Evolutionary conservation across 768 basidiomycete genomes (phyloP).

Genomic region (Trametes gibbosa): DNA sequence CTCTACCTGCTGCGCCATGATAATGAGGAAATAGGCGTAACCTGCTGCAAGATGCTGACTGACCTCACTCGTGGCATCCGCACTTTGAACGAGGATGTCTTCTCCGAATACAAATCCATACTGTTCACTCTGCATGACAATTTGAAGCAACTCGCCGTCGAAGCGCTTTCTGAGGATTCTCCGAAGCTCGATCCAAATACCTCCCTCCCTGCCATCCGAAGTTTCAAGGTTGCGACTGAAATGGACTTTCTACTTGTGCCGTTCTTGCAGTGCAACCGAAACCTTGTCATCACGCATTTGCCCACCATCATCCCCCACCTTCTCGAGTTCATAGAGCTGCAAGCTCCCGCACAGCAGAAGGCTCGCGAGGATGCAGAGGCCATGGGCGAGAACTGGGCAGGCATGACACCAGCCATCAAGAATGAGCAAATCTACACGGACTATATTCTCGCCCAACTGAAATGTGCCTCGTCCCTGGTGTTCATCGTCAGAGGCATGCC

Average conservation of each 20-base stretch:
- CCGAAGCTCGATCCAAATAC: constrained; percentile 49
- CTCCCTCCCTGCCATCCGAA: constrained; percentile 70
- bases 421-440: constrained; percentile 77
- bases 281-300: constrained; percentile 61
- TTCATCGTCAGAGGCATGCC: constrained; percentile 75
- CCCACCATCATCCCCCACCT: constrained; percentile 72
- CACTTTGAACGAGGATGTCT: constrained; percentile 64
- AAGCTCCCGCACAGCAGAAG: constrained; percentile 77
- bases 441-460: constrained; percentile 86
- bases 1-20: constrained; percentile 81
- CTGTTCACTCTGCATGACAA: constrained; percentile 78
- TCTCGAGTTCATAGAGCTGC: constrained; percentile 72
- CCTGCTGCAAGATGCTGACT: constrained; percentile 87
- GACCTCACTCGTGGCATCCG: constrained; percentile 84
- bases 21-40: constrained; percentile 93
- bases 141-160: constrained; percentile 67
- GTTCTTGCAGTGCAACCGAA: constrained; percentile 79
- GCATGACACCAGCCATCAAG: constrained; percentile 72
- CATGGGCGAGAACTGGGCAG: constrained; percentile 79
- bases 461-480: constrained; percentile 91
- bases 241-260: constrained; percentile 90
- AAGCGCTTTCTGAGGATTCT: constrained; percentile 72
- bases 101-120: constrained; percentile 76
- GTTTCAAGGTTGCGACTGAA: constrained; percentile 93
- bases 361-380: constrained; percentile 78